These are phyloP conservation scores for Lichtheimia ornata DNA, from an alignment of 371 early-diverging fungal species.

Conservation along the genomic window DNA sequence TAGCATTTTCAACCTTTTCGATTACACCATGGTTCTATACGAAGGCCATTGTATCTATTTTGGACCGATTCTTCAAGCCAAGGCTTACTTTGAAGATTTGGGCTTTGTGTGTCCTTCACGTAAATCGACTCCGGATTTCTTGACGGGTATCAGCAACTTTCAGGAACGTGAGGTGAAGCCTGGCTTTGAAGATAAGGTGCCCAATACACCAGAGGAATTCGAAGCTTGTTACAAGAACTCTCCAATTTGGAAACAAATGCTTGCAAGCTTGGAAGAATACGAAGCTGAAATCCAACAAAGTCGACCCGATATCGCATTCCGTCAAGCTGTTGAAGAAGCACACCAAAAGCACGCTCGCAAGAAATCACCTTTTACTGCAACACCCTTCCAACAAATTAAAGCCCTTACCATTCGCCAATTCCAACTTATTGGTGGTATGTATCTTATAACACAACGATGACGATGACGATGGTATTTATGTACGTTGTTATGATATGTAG, in stretches of 20 bases:
- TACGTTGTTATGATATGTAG: slow-evolving; percentile 28
- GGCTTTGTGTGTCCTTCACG: slow-evolving; percentile 61
- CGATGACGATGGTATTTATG: neutral
- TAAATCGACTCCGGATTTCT: slow-evolving; percentile 68
- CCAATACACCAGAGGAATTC: slow-evolving; percentile 52
- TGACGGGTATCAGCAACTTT: slow-evolving; percentile 57
- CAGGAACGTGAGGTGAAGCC: slow-evolving; percentile 47
- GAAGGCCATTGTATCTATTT: slow-evolving; percentile 63
- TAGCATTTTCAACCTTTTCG: slow-evolving; percentile 62
- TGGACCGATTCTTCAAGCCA: slow-evolving; percentile 51
- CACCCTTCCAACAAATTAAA: slow-evolving; percentile 57
- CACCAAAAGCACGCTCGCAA: slow-evolving; percentile 57
- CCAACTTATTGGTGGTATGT: slow-evolving; percentile 27
- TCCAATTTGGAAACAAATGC: slow-evolving; percentile 24
- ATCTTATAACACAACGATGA: neutral
- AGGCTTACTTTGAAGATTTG: slow-evolving; percentile 48
- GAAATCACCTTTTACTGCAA: slow-evolving; percentile 56
- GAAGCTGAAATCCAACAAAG: slow-evolving; percentile 27
- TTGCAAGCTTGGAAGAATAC: slow-evolving; percentile 34
- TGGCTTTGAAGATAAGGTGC: slow-evolving; percentile 49
- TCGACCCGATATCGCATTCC: slow-evolving; percentile 48
- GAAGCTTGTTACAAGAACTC: slow-evolving; percentile 43
- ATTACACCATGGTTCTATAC: slow-evolving; percentile 58
- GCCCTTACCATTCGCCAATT: slow-evolving; percentile 61
- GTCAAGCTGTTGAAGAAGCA: slow-evolving; percentile 45